Evolutionary conservation across 495 filamentous ascomycete genomes (phyloP).

Genomic region (Annulohypoxylon nitens): DNA sequence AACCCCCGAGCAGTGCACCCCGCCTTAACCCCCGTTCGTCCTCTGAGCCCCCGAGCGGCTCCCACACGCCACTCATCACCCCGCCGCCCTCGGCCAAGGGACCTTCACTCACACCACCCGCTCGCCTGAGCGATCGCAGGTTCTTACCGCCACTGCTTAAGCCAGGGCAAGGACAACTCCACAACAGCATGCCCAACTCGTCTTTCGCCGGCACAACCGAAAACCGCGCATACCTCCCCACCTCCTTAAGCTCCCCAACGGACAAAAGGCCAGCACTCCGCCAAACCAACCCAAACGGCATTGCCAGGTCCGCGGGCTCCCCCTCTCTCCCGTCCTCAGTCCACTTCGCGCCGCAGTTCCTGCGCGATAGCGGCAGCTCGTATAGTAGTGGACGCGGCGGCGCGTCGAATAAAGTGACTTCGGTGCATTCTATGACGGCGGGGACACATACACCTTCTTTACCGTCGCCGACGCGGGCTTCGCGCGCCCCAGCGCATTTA

Average conservation of each 20-base stretch:
- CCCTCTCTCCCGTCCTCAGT: conserved; percentile 32
- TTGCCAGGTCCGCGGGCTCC: conserved; percentile 21
- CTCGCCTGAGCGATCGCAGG: conserved; percentile 59
- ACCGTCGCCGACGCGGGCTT: conserved; percentile 50
- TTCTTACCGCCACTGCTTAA: conserved; percentile 57
- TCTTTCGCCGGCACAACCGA: conserved; percentile 15
- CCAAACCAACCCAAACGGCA: conserved; percentile 25
- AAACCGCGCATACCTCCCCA: conserved; percentile 41
- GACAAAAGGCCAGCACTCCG: conserved; percentile 52
- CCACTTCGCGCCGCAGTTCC: conserved; percentile 34
- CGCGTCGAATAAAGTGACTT: conserved; percentile 9
- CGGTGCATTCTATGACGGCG: no score
- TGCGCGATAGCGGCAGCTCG: conserved; percentile 44
- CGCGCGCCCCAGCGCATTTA: conserved; percentile 45
- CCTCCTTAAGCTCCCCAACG: conserved; percentile 48
- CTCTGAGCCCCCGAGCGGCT: conserved; percentile 46
- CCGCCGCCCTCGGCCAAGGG: conserved; percentile 48
- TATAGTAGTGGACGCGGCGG: conserved; percentile 36
- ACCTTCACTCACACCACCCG: conserved; percentile 54
- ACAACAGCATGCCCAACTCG: conserved; percentile 46
- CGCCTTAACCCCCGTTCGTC: conserved; percentile 33
- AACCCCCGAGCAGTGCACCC: conserved; percentile 19
- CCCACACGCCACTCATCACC: conserved; percentile 57
- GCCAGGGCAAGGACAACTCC: not conserved
- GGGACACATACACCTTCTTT: conserved; percentile 28